phyloP scores from a whole-genome alignment of 2,329 filamentous ascomycete species.

The Gaeumannomyces tritici region DNA sequence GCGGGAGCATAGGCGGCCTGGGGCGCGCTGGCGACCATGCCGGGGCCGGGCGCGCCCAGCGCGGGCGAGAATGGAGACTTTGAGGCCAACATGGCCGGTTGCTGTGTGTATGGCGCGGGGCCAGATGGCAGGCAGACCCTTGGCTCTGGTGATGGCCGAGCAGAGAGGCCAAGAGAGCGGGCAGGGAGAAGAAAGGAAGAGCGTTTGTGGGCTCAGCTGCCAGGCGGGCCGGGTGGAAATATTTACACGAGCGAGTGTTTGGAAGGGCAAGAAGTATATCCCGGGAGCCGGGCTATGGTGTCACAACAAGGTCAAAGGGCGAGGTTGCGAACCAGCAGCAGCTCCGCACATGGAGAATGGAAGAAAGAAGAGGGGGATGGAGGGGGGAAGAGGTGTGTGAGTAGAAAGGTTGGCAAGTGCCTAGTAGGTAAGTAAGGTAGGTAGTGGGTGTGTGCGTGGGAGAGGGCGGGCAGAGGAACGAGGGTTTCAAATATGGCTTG shows the following conservation, averaged over 20 bases:
- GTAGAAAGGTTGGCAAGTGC: not conserved
- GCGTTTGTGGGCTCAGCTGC: not conserved
- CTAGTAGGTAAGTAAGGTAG: not conserved
- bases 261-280: not conserved
- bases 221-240: constrained; percentile 1
- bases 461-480: not conserved
- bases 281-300: not conserved
- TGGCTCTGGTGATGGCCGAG: not conserved
- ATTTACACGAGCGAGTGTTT: not conserved
- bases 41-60: constrained; percentile 33
- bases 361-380: not conserved
- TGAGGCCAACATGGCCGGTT: constrained; percentile 70
- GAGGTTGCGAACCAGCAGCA: not conserved
- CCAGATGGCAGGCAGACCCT: not conserved
- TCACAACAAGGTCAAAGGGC: not conserved
- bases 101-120: not conserved
- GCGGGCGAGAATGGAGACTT: constrained; percentile 60
- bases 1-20: constrained; percentile 40
- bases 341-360: not conserved
- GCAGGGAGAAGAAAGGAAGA: not conserved
- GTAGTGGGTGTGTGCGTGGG: not conserved
- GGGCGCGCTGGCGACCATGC: constrained; percentile 33
- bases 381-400: not conserved
- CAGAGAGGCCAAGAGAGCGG: not conserved
- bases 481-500: not conserved